These are phyloP conservation scores for Quercus mongolica DNA, from an alignment of 306 rosid species.

Conservation along the genomic window DNA sequence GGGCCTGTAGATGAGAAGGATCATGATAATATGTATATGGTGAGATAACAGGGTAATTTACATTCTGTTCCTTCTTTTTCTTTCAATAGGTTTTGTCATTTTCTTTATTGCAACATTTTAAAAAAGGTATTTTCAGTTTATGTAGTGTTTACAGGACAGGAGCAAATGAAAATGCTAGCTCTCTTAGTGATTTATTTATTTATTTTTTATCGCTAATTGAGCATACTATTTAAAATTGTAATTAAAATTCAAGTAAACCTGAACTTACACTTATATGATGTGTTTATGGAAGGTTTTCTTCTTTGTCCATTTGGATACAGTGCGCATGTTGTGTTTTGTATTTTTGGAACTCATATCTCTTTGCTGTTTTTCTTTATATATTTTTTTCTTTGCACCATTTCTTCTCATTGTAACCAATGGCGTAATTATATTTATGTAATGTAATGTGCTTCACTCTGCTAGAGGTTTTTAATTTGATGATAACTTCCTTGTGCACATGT, in stretches of 20 bases:
- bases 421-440: no score
- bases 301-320: neutral
- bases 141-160: neutral
- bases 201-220: neutral
- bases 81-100: neutral
- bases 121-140: neutral
- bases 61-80: neutral
- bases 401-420: no score
- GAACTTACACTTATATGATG: neutral
- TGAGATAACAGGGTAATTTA: constrained; percentile 53
- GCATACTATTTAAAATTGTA: neutral
- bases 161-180: neutral
- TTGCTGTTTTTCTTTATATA: no score
- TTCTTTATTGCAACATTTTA: neutral
- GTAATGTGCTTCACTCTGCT: no score
- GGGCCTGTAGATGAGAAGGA: constrained; percentile 35
- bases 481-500: neutral
- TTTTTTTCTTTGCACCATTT: no score
- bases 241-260: neutral
- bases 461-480: no score
- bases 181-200: neutral
- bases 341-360: neutral
- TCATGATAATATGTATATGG: constrained; percentile 38
- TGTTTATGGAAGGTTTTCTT: neutral
- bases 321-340: neutral